Base-by-base conservation (phyloP, 352 stramenopile species). In the Phytophthora pini region DNA sequence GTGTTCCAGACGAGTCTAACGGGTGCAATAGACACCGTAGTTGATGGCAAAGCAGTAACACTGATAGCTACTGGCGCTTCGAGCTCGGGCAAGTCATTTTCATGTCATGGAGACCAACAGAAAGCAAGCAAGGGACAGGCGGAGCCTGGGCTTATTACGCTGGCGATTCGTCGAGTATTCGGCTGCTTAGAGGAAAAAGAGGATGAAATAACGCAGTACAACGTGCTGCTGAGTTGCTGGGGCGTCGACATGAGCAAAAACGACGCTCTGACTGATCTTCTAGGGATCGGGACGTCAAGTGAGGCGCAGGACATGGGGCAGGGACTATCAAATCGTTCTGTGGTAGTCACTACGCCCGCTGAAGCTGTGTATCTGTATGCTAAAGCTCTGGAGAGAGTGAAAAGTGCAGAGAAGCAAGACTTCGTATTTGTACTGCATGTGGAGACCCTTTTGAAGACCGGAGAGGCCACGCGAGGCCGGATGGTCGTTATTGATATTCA, bases 41-140 rank as follows among this genome's bases (percentile, higher is more conserved):
- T 78, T 0, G 57, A 71, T 0, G 85, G 84, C 26, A 65, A 61
- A 24, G 49, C 59, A 12, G 49, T 73, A 31, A 92, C 71, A 4
- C 11, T 93, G 3, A 67, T 93, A 36, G 52, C 72, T 3, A 79
- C 86, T 0, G 86, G 84, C 4, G 79, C 79, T 8, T 31, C 56
- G 24, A 26, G 38, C 1, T 71, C 84, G 20, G 80, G 82, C 48
- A 93, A 92, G 58, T 92, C 82, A 39, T 83, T 84, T 40, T 44
- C 61, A 29, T 87, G 87, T 54, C 86, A 92, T 59, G 80, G 82
- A 34, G 57, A 84, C 47, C 58, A 51, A 27, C 36, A 70, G 9
- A 63, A 73, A 44, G 47, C 12, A 1, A 56, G 53, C 12, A 65
- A 45, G 11, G 31, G 51, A 47, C 44, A 53, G 40, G 38, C 39